phyloP scores from a whole-genome alignment of 306 rosid species.

The Cucurbita argyrosperma region DNA sequence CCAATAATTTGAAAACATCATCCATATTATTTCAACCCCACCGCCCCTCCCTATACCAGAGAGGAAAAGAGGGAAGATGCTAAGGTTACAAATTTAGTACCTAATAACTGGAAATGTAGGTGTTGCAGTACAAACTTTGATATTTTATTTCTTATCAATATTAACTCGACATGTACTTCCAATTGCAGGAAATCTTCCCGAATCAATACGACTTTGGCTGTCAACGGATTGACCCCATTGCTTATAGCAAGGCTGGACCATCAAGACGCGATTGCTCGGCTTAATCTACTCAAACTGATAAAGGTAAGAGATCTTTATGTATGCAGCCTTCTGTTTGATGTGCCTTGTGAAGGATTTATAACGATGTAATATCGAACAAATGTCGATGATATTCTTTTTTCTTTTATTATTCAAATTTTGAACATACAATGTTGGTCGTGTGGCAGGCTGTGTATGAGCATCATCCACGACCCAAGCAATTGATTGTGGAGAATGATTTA shows the following conservation, averaged over 20 bases:
- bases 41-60: not conserved
- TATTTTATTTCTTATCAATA: not conserved
- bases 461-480: conserved; percentile 94
- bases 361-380: not conserved
- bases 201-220: conserved; percentile 90
- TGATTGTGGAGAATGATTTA: conserved; percentile 94
- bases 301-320: conserved; percentile 32
- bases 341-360: not conserved
- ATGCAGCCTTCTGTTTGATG: not conserved
- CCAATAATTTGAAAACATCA: not conserved
- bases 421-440: not conserved
- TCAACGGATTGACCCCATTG: conserved; percentile 88
- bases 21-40: not conserved
- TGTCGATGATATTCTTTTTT: not conserved
- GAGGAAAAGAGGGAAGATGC: not conserved
- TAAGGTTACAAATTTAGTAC: not conserved
- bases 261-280: conserved; percentile 97
- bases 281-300: conserved; percentile 90
- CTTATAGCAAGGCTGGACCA: conserved; percentile 91
- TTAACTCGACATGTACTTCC: not conserved
- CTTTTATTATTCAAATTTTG: not conserved
- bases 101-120: not conserved
- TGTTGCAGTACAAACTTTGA: not conserved
- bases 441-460: conserved; percentile 94
- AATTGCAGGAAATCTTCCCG: conserved; percentile 82